Evolutionary conservation across 1,284 basidiomycete species (phyloP).

Genomic region (Xerocomus nothofagi): DNA sequence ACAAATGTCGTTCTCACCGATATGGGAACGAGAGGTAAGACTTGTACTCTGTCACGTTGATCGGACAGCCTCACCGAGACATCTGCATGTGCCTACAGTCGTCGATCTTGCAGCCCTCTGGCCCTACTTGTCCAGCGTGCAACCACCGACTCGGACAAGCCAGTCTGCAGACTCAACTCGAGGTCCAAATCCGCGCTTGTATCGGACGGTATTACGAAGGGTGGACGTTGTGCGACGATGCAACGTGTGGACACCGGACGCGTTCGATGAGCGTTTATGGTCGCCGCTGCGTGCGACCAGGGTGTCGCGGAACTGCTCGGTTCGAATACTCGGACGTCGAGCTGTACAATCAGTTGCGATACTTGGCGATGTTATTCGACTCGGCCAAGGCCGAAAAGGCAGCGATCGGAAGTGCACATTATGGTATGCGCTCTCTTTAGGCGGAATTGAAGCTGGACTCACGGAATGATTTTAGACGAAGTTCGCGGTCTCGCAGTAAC

Average conservation of each 20-base stretch:
- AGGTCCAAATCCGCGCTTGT: slow-evolving; percentile 76
- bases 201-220: slow-evolving; percentile 88
- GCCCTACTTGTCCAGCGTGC: slow-evolving; percentile 66
- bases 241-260: slow-evolving; percentile 82
- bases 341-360: slow-evolving; percentile 87
- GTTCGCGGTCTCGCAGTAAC: slow-evolving; percentile 47
- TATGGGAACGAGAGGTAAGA: slow-evolving; percentile 66
- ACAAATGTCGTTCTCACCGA: slow-evolving; percentile 61
- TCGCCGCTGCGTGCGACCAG: slow-evolving; percentile 67
- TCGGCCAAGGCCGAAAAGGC: slow-evolving; percentile 60
- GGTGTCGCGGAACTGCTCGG: slow-evolving; percentile 67
- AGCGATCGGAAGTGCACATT: slow-evolving; percentile 46
- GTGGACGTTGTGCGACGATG: slow-evolving; percentile 87
- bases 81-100: slow-evolving; percentile 30
- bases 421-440: slow-evolving; percentile 42
- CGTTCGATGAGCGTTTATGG: slow-evolving; percentile 93
- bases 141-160: slow-evolving; percentile 49
- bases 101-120: slow-evolving; percentile 50
- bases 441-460: slow-evolving; percentile 1
- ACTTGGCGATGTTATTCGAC: slow-evolving; percentile 79
- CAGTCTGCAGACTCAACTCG: slow-evolving; percentile 82
- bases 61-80: not conserved
- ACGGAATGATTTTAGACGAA: slow-evolving; percentile 46
- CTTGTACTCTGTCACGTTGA: not conserved
- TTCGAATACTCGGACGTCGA: slow-evolving; percentile 86